Percentiles rank a stretch among this genome's conserved stretches.
Conservation (phyloP, 2,329 filamentous ascomycete genomes). For the Fusarium bulbicola region DNA sequence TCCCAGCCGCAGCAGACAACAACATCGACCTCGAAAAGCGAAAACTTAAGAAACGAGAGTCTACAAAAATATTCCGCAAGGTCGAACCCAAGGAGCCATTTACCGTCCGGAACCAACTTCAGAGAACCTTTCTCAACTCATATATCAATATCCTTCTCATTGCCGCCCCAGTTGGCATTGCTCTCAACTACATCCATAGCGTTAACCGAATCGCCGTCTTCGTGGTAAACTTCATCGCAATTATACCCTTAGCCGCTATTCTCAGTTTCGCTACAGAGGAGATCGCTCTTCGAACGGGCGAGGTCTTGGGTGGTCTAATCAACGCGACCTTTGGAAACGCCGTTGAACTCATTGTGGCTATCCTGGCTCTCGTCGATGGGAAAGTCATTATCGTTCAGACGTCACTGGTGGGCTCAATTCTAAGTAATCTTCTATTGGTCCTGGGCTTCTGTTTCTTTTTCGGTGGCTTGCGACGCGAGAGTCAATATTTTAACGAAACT, state of each 20-base stretch:
- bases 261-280: slow-evolving; percentile 91
- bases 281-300: slow-evolving; percentile 81
- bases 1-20: slow-evolving; percentile 3
- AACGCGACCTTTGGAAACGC: slow-evolving; percentile 96
- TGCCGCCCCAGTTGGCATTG: slow-evolving; percentile 82
- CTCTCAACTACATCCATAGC: slow-evolving; percentile 68
- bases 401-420: slow-evolving; percentile 88
- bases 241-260: slow-evolving; percentile 87
- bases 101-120: slow-evolving; percentile 71
- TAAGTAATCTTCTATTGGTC: slow-evolving; percentile 89
- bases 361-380: slow-evolving; percentile 79
- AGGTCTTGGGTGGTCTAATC: slow-evolving; percentile 86
- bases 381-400: slow-evolving; percentile 91
- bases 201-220: slow-evolving; percentile 74
- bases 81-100: slow-evolving; percentile 63
- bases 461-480: slow-evolving; percentile 78
- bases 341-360: slow-evolving; percentile 87
- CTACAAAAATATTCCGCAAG: slow-evolving; percentile 55
- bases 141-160: slow-evolving; percentile 88
- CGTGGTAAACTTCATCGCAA: slow-evolving; percentile 92
- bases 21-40: slow-evolving; percentile 36
- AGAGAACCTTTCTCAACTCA: slow-evolving; percentile 79
- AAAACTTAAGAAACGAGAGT: slow-evolving; percentile 53
- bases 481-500: slow-evolving; percentile 91
- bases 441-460: slow-evolving; percentile 94